Evolutionary conservation across 345 rosid species (phyloP), one percentile per base, ranked within the genome.

Genomic region (Eucalyptus caleyi): DNA sequence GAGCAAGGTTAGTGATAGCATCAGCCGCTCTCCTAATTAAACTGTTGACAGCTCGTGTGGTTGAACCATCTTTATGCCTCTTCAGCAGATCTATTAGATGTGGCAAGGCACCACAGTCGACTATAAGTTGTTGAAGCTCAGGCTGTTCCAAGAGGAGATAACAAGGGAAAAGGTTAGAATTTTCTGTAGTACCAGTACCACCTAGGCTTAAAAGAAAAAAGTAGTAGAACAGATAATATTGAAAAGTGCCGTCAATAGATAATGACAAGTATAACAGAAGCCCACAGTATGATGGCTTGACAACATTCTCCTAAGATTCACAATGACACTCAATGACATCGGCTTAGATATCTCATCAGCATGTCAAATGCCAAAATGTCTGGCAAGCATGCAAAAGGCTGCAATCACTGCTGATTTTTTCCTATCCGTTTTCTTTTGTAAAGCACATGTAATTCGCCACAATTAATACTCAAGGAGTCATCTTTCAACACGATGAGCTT

Each of bases 1-100:
- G 99, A 92, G 99, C 99, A 88, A 98, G 99, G 92, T 98, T 98
- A 88, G 99, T 98, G 91, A 98, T 95, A 86, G 99, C 99, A 96
- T 98, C 99, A 45, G 99, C 99, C 3, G 99, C 98, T 93, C 99
- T 92, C 94, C 99, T 95, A 91, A 96, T 94, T 88, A 97, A 97
- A 93, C 99, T 96, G 90, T 93, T 95, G 67, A 95, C 96, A 87
- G 99, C 96, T 86, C 98, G 97, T 87, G 97, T 93, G 80, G 89
- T 86, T 90, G 95, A 91, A 88, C 94, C 92, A 69, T 95, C 95
- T 92, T 91, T 96, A 89, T 94, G 94, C 89, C 98, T 94, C 93
- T 92, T 96, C 95, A 98, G 90, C 92, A 98, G 93, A 90, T 93
- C 92, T 91, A 98, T 99, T 49, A 98, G 98, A 93, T 92, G 95